These are phyloP conservation scores for Ceratobasidium papillatum DNA, from an alignment of 1,284 basidiomycete species.

Conservation along the genomic window DNA sequence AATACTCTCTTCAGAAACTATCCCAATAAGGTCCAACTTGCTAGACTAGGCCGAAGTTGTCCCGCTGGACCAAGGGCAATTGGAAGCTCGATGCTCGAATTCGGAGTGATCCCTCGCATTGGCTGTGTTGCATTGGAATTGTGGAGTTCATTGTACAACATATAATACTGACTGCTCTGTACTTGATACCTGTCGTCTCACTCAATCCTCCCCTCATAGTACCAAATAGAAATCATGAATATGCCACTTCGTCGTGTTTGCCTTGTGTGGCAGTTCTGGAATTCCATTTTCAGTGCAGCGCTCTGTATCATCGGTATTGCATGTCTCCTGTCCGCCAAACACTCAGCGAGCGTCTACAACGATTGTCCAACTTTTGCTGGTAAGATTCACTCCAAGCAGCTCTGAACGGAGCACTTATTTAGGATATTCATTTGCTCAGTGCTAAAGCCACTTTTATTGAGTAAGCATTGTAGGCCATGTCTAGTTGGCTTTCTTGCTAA, in stretches of 20 bases:
- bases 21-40: no score
- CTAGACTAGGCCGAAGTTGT: no score
- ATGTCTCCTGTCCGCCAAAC: neutral
- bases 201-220: neutral
- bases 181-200: no score
- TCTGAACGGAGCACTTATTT: neutral
- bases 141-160: no score
- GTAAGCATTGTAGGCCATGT: neutral
- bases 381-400: neutral
- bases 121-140: no score
- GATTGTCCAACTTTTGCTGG: neutral
- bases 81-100: no score
- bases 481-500: neutral
- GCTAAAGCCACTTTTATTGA: neutral
- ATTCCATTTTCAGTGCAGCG: neutral
- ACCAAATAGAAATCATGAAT: neutral
- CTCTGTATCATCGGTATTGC: neutral
- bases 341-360: no score
- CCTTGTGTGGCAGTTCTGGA: conserved; percentile 10
- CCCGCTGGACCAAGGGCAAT: no score
- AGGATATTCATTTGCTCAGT: neutral
- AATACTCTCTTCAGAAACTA: no score
- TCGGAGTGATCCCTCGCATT: no score
- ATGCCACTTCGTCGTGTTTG: neutral
- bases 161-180: no score